Conservation (phyloP, 768 basidiomycete genomes). For the Agrocybe praecox region DNA sequence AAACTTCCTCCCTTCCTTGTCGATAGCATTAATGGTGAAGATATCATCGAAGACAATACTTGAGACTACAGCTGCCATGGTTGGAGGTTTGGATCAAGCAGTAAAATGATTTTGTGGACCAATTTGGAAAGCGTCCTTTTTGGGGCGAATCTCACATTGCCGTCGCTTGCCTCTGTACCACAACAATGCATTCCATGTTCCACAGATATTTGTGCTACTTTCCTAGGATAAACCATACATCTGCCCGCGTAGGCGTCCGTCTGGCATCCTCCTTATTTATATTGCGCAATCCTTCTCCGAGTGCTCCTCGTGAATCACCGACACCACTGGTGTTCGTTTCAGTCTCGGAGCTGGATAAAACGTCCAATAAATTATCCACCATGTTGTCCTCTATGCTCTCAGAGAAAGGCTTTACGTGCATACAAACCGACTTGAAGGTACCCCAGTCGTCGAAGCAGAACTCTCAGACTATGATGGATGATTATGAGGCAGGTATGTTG, state of each 20-base stretch:
- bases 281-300: conserved; percentile 37
- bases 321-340: conserved; percentile 59
- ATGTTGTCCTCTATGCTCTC: conserved; percentile 41
- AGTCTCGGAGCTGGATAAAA: conserved; percentile 45
- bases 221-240: conserved; percentile 1
- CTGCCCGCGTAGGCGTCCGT: conserved; percentile 1
- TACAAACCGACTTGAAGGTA: conserved; percentile 42
- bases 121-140: not conserved
- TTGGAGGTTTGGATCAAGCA: conserved; percentile 2
- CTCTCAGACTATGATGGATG: conserved; percentile 35
- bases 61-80: conserved; percentile 61
- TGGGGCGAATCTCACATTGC: not conserved
- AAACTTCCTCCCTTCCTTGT: conserved; percentile 96
- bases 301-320: conserved; percentile 48
- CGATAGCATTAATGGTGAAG: conserved; percentile 82
- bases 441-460: conserved; percentile 19
- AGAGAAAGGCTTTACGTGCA: conserved; percentile 50
- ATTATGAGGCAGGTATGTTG: conserved; percentile 41
- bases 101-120: not conserved
- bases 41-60: conserved; percentile 93
- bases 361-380: conserved; percentile 26
- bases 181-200: conserved; percentile 13
- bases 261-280: conserved; percentile 33
- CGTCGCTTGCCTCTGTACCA: not conserved
- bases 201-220: conserved; percentile 6